phyloP scores from a whole-genome alignment of 2,329 filamentous ascomycete genomes.

The Achaetomium macrosporum region DNA sequence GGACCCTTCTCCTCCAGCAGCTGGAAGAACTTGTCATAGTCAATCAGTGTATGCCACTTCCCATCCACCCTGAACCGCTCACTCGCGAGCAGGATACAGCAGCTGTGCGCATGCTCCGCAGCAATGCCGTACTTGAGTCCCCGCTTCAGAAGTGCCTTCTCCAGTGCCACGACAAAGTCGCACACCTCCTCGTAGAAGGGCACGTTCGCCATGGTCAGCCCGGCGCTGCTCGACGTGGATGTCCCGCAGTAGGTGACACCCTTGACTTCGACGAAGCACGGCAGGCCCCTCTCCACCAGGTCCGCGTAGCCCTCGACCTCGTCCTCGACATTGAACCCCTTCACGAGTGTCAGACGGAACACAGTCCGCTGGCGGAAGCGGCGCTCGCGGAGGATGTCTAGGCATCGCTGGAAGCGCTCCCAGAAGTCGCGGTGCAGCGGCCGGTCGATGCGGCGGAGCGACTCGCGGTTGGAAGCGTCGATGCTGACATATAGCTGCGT shows the following conservation, averaged over 20 bases:
- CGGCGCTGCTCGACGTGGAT: constrained; percentile 73
- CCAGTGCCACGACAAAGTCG: constrained; percentile 72
- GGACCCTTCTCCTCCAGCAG: constrained; percentile 63
- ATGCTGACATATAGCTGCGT: constrained; percentile 97
- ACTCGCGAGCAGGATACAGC: constrained; percentile 82
- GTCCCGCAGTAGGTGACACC: constrained; percentile 97
- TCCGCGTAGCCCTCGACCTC: constrained; percentile 87
- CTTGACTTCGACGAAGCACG: constrained; percentile 92
- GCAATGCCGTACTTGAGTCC: constrained; percentile 84
- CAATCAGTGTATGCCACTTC: constrained; percentile 86
- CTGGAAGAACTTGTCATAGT: constrained; percentile 84
- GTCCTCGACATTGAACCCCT: constrained; percentile 96
- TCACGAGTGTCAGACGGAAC: constrained; percentile 90
- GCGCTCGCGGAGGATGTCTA: constrained; percentile 81
- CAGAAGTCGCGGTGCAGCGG: constrained; percentile 95
- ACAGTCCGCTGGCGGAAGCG: constrained; percentile 85
- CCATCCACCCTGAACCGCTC: constrained; percentile 70
- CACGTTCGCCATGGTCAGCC: constrained; percentile 94
- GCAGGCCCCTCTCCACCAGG: constrained; percentile 77
- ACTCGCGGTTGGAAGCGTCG: constrained; percentile 86
- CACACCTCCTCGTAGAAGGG: constrained; percentile 91
- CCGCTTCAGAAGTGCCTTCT: constrained; percentile 59
- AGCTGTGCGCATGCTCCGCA: constrained; percentile 91
- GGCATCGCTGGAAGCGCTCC: constrained; percentile 87
- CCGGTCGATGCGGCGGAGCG: constrained; percentile 79